A percentile compares a stretch with the other conserved stretches of the same genome.
These are phyloP conservation scores for Globisporangium cystogenes DNA, from an alignment of 352 stramenopile genomes.

Conservation along the genomic window DNA sequence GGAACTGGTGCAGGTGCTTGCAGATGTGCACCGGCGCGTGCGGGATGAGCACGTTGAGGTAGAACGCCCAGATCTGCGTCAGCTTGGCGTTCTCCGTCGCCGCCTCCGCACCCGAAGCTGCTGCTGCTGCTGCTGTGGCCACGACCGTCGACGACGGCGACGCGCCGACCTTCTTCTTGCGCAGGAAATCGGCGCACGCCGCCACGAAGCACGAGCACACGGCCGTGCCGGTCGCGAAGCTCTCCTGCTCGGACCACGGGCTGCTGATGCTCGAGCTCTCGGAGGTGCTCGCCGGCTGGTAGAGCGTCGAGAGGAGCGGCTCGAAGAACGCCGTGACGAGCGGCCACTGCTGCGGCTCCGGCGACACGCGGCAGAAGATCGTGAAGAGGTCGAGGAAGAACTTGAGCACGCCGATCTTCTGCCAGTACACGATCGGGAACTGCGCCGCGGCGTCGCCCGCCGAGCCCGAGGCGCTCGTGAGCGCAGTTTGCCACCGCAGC, in stretches of 20 bases:
- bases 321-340: slow-evolving; percentile 75
- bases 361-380: slow-evolving; percentile 49
- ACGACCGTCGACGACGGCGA: too few species aligned
- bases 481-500: slow-evolving; percentile 42
- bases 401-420: slow-evolving; percentile 66
- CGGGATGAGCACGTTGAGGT: slow-evolving; percentile 61
- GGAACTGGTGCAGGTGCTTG: slow-evolving; percentile 78
- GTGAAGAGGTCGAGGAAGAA: slow-evolving; percentile 76
- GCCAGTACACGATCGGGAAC: slow-evolving; percentile 63
- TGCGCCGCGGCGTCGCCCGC: slow-evolving; percentile 9
- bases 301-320: slow-evolving; percentile 71
- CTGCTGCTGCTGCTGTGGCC: too few species aligned
- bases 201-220: slow-evolving; percentile 81
- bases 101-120: background rate
- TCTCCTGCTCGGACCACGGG: slow-evolving; percentile 70
- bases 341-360: slow-evolving; percentile 59
- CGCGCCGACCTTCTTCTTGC: slow-evolving; percentile 15
- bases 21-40: slow-evolving; percentile 72
- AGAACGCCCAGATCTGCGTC: slow-evolving; percentile 79
- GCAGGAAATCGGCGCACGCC: slow-evolving; percentile 67
- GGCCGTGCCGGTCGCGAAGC: slow-evolving; percentile 62
- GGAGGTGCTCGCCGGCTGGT: slow-evolving; percentile 65
- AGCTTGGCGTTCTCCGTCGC: slow-evolving; percentile 37
- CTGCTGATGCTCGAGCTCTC: slow-evolving; percentile 58
- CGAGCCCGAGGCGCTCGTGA: slow-evolving; percentile 8